A percentile compares a stretch with the other conserved stretches of the same genome.
These are phyloP conservation scores for Tetracentron sinense DNA, from an alignment of 164 flowering plant genomes.

Conservation along the genomic window DNA sequence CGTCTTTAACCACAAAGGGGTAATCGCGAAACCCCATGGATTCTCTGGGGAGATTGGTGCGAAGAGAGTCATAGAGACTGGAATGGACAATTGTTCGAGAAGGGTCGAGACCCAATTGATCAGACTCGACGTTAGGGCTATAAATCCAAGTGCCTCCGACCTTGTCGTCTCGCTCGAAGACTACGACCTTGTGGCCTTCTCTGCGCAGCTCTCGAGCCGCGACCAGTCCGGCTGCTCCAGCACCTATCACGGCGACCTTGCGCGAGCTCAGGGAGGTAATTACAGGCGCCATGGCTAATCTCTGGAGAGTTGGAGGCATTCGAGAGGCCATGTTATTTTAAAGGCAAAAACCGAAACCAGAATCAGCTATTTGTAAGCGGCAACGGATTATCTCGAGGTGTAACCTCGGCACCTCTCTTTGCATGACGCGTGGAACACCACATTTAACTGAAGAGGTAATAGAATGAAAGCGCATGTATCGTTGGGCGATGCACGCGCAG, in stretches of 20 bases:
- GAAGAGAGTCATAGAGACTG: conserved; percentile 76
- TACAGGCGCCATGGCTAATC: neutral
- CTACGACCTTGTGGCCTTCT: conserved; percentile 73
- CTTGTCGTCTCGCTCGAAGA: conserved; percentile 47
- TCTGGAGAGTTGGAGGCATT: neutral
- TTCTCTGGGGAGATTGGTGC: conserved; percentile 81
- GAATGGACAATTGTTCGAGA: conserved; percentile 45
- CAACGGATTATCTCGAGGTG: no score
- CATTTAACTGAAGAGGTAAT: no score
- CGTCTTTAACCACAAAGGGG: conserved; percentile 45
- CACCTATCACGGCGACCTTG: conserved; percentile 81
- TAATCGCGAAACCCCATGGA: conserved; percentile 69
- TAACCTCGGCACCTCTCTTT: no score
- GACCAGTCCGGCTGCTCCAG: conserved; percentile 75
- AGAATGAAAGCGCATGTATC: no score
- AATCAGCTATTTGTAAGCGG: no score
- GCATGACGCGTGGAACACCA: no score
- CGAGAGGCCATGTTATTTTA: neutral
- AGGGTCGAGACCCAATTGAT: conserved; percentile 60
- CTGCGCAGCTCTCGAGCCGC: conserved; percentile 72
- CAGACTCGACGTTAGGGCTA: conserved; percentile 53
- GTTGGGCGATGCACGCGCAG: no score
- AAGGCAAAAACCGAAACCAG: no score
- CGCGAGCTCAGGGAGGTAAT: conserved; percentile 16
- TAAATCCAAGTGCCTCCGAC: conserved; percentile 84